Percentiles rank a stretch among this genome's conserved stretches.
phyloP scores from a whole-genome alignment of 768 basidiomycete species.

The Tephrocybe sp. region DNA sequence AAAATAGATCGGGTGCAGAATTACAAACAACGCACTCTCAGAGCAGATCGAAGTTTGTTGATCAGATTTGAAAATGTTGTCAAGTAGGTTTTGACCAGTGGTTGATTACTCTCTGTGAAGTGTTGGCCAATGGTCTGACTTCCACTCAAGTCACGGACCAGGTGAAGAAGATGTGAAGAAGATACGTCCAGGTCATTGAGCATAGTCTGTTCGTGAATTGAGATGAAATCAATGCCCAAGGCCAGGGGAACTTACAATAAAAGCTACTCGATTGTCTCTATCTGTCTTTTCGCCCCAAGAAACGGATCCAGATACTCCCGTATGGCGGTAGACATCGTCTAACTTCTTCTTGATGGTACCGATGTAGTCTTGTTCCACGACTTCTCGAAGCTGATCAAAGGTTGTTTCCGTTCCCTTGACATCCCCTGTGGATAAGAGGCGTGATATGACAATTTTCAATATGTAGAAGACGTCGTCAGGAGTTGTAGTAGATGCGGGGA shows the following conservation, averaged over 20 bases:
- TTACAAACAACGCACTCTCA: constrained; percentile 61
- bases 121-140: constrained; percentile 62
- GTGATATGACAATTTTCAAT: constrained; percentile 77
- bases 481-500: constrained; percentile 66
- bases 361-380: constrained; percentile 83
- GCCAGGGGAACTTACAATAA: constrained; percentile 63
- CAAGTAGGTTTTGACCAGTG: constrained; percentile 47
- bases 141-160: constrained; percentile 63
- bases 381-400: constrained; percentile 62
- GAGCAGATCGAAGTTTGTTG: constrained; percentile 65
- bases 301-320: constrained; percentile 40
- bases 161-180: constrained; percentile 82
- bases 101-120: constrained; percentile 61
- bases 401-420: constrained; percentile 56
- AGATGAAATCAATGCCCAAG: not conserved
- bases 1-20: too few species aligned
- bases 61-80: constrained; percentile 53
- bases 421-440: constrained; percentile 79
- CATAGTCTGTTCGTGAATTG: constrained; percentile 55
- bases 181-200: constrained; percentile 96
- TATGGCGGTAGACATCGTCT: constrained; percentile 80
- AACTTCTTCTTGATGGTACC: constrained; percentile 81
- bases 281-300: constrained; percentile 74
- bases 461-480: constrained; percentile 98
- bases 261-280: constrained; percentile 73